These are phyloP conservation scores for Thuja plicata DNA, from an alignment of 83 land plant species.

Conservation along the genomic window DNA sequence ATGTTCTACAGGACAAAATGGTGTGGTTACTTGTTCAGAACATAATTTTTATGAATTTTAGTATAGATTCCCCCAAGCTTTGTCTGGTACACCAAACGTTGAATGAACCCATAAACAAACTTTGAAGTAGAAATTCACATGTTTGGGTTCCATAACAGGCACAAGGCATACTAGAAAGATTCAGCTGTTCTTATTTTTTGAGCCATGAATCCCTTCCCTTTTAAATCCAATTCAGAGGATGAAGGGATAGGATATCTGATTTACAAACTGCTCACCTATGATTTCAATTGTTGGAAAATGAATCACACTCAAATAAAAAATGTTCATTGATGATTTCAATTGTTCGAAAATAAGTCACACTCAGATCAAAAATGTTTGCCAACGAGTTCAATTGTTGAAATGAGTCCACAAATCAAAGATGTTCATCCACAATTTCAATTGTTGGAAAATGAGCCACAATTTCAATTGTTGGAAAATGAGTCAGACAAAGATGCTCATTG, in stretches of 20 bases:
- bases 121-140: not conserved
- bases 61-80: not conserved
- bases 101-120: not conserved
- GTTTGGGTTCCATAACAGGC: not conserved
- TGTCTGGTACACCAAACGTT: not conserved
- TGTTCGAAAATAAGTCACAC: no score
- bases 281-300: no score
- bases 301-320: no score
- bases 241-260: not conserved
- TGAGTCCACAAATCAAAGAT: no score
- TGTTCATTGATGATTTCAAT: no score
- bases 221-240: not conserved
- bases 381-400: no score
- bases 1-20: not conserved
- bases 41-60: not conserved
- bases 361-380: no score
- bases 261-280: not conserved
- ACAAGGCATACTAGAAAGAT: not conserved
- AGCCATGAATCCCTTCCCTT: not conserved
- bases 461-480: no score
- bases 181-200: not conserved
- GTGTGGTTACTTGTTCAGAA: not conserved
- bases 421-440: no score
- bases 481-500: no score
- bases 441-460: no score